These are phyloP conservation scores for Schoenoplectus tabernaemontani DNA, from an alignment of 202 grass and related monocot genomes.

Conservation along the genomic window DNA sequence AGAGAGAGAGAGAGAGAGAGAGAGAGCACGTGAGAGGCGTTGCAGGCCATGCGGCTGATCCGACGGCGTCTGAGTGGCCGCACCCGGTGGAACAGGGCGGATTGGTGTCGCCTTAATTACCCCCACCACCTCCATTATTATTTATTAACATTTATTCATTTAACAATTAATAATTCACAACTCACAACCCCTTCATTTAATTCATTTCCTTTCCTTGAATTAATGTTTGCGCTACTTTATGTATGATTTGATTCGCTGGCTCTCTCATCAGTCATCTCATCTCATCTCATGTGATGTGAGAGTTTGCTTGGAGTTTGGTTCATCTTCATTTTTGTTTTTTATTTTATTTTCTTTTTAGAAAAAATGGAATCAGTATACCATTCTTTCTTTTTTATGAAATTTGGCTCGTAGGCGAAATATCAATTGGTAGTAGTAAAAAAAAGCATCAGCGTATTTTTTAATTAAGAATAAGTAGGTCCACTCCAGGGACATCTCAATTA, in stretches of 20 bases:
- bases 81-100: conserved; percentile 1
- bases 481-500: neutral
- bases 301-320: no score
- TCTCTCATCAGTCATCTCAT: no score
- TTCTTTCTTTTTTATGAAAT: neutral
- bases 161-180: no score
- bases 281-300: no score
- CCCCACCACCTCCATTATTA: no score
- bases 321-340: no score
- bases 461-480: neutral
- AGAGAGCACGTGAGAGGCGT: conserved; percentile 24
- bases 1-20: neutral
- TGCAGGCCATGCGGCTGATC: conserved; percentile 29
- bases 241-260: no score
- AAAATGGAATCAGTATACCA: neutral
- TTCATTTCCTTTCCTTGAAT: no score
- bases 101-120: neutral
- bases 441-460: neutral
- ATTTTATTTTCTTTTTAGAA: no score
- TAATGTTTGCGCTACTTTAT: no score
- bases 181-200: neutral
- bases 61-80: no score
- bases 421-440: neutral
- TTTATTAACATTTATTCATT: no score
- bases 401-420: neutral